These are phyloP conservation scores for Lepidium africanum DNA, from an alignment of 345 rosid species.

Conservation along the genomic window DNA sequence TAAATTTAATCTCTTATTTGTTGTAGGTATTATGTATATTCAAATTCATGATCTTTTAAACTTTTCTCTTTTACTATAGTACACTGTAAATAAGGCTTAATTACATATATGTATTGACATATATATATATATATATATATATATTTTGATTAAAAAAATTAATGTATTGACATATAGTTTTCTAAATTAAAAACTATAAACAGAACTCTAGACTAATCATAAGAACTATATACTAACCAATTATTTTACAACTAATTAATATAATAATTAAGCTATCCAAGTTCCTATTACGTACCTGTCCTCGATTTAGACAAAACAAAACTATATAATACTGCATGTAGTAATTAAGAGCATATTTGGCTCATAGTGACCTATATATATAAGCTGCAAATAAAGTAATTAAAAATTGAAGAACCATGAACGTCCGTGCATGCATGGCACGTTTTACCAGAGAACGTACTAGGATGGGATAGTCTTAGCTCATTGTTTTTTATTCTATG, in stretches of 20 bases:
- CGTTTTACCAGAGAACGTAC: slow-evolving; percentile 44
- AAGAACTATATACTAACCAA: not conserved
- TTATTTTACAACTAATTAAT: not conserved
- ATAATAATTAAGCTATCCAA: not conserved
- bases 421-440: slow-evolving; percentile 44
- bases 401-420: not conserved
- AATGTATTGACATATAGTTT: too few species aligned
- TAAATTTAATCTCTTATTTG: too few species aligned
- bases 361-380: slow-evolving; percentile 8
- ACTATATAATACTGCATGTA: not conserved
- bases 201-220: not conserved
- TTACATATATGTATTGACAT: too few species aligned
- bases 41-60: too few species aligned
- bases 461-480: slow-evolving; percentile 32
- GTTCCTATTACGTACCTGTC: not conserved
- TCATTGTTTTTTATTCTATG: slow-evolving; percentile 11
- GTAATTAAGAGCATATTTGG: not conserved
- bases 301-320: slow-evolving; percentile 9
- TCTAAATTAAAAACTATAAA: not conserved
- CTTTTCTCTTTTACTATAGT: too few species aligned
- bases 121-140: too few species aligned
- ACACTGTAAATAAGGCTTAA: too few species aligned
- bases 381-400: not conserved
- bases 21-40: too few species aligned
- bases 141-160: too few species aligned